Evolutionary conservation across 1,284 basidiomycete genomes (phyloP), one percentile per base, ranked within the genome.

Genomic region (Pyrrhoderma lamaoense): DNA sequence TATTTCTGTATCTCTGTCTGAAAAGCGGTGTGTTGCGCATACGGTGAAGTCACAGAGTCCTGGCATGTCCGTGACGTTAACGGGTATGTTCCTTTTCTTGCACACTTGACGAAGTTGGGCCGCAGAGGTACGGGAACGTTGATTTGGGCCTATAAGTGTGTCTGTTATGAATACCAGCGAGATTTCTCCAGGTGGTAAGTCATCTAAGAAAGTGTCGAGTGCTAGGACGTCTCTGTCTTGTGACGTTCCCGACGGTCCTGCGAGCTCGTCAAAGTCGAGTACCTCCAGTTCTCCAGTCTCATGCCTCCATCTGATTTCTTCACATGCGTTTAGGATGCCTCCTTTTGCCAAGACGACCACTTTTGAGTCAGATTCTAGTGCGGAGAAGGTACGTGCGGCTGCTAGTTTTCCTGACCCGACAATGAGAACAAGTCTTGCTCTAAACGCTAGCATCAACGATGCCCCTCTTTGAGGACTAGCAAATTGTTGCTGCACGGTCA

Each of bases 1-100:
- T 25, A 62, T 61, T 3, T 72, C 72, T 1, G 69, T 70, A n/a
- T 63, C 60, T 5, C 70, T 57, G 55, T 77, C 71, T 2, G 75
- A 64, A 61, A 97, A 93, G 3, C 94, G 87, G 63, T 97, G 91
- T 0, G 85, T 82, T 0, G 93, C 82, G 0, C 89, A 80, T 69
- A 97, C 94, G 0, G 87, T 84, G 64, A 91, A 97, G 62, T 96
- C 92, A 65, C 91, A 96, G 19, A 95, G 73, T 8, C 79, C 71
- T 1, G 91, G 89, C 61, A 85, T 81, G 67, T 98, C 95, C 5
- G 92, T 82, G 27, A 90, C 80, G 61, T 95, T 98, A 8, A 94
- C 73, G 2, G 83, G 87, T 44, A 96, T 84, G 38, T 80, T 76
- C 16, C 77, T 74, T 0, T 68, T 57, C 23, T 65, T 71, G 58